Evolutionary conservation across 2,329 filamentous ascomycete genomes (phyloP).

Genomic region (Aspergillus flavus): DNA sequence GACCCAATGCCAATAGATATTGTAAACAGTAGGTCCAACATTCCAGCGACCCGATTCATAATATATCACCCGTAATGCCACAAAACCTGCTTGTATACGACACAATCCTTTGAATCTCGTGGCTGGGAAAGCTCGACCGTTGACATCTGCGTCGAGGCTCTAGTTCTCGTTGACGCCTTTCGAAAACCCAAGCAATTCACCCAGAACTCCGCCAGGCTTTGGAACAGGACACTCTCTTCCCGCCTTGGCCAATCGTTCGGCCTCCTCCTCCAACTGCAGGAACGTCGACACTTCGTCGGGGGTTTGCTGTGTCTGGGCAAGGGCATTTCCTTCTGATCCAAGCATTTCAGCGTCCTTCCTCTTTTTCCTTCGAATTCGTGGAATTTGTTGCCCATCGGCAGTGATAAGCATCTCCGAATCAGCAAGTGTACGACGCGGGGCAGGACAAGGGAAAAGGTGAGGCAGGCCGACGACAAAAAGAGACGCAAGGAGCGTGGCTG

Average conservation of each 20-base stretch:
- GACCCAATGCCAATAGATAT: conserved; percentile 1
- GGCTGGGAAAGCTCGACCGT: neutral
- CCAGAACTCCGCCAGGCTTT: conserved; percentile 79
- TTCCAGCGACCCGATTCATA: neutral
- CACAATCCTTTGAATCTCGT: neutral
- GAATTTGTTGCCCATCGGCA: conserved; percentile 47
- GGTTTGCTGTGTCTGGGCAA: conserved; percentile 21
- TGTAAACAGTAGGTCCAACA: conserved; percentile 4
- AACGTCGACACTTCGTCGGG: conserved; percentile 48
- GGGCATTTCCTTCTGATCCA: conserved; percentile 17
- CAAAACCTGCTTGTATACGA: neutral
- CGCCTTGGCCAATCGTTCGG: conserved; percentile 43
- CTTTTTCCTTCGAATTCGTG: conserved; percentile 38
- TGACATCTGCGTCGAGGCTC: neutral
- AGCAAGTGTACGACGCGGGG: conserved; percentile 72
- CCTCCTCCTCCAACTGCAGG: conserved; percentile 45
- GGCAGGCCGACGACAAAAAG: conserved; percentile 92
- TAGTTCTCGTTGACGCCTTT: conserved; percentile 26
- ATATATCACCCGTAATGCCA: neutral
- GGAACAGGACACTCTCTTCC: conserved; percentile 87
- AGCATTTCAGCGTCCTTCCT: conserved; percentile 34
- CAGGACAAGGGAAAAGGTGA: conserved; percentile 88
- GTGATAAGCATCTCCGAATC: conserved; percentile 60
- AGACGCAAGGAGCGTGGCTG: conserved; percentile 83
- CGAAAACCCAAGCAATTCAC: conserved; percentile 73